Percentiles rank a stretch among this genome's conserved stretches.
These are phyloP conservation scores for Linnemannia hyalina DNA, from an alignment of 192 early-diverging fungal species.

Conservation along the genomic window DNA sequence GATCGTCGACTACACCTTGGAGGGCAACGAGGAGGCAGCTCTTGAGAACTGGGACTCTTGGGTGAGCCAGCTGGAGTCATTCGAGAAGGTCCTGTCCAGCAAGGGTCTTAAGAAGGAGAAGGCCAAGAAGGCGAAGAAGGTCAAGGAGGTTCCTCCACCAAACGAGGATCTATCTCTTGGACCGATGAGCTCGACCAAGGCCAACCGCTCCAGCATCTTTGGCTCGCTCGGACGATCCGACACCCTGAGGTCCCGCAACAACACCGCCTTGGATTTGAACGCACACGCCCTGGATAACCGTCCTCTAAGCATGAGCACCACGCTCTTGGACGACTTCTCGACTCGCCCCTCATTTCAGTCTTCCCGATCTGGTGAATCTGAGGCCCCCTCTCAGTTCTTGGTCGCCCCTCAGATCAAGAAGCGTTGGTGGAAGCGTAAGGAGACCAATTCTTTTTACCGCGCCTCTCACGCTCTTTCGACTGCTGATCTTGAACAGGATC, in stretches of 20 bases:
- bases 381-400: constrained; percentile 19
- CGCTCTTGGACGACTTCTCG: constrained; percentile 28
- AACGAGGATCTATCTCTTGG: neutral
- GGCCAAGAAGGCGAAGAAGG: constrained; percentile 43
- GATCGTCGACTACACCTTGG: constrained; percentile 26
- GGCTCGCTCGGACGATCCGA: constrained; percentile 37
- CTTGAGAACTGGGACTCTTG: constrained; percentile 56
- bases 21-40: constrained; percentile 34
- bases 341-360: constrained; percentile 48
- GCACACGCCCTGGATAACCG: constrained; percentile 17
- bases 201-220: constrained; percentile 48
- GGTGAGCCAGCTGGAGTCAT: constrained; percentile 51
- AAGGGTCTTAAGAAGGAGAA: constrained; percentile 51
- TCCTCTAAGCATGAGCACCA: constrained; percentile 44
- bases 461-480: constrained; percentile 35
- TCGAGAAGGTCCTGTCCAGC: constrained; percentile 40
- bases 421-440: constrained; percentile 52
- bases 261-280: constrained; percentile 28
- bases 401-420: constrained; percentile 25
- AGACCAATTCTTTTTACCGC: constrained; percentile 31
- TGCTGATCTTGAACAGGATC: constrained; percentile 46
- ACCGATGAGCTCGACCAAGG: constrained; percentile 23
- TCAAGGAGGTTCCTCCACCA: constrained; percentile 5
- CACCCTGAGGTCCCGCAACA: constrained; percentile 32
- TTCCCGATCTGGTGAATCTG: constrained; percentile 43